These are phyloP conservation scores for Pugionium dolabratum DNA, from an alignment of 345 rosid species.

Conservation along the genomic window DNA sequence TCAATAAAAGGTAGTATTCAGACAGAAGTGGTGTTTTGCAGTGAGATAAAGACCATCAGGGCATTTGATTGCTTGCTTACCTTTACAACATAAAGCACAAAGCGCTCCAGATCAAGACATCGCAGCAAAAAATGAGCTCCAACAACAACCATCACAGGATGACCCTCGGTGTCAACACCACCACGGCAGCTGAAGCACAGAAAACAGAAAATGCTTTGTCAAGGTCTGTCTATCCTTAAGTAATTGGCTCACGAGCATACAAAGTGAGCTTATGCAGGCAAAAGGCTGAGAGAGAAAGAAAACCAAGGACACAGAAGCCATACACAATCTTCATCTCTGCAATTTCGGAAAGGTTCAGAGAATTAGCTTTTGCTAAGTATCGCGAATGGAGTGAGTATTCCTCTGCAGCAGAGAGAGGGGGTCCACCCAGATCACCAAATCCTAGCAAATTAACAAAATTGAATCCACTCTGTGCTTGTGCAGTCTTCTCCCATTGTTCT, in stretches of 20 bases:
- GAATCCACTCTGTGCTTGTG: conserved; percentile 76
- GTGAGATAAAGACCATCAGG: conserved; percentile 5
- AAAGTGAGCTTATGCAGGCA: background rate
- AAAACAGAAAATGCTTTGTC: conserved; percentile 30
- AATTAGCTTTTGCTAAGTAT: conserved; percentile 93
- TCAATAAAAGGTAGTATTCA: conserved; percentile 16
- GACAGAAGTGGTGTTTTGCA: conserved; percentile 8
- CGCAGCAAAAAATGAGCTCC: conserved; percentile 97
- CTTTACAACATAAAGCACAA: conserved; percentile 78
- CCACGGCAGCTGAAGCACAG: conserved; percentile 76
- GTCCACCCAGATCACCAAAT: conserved; percentile 88
- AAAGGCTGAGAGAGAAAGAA: conserved; percentile 19
- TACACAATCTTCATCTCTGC: conserved; percentile 99
- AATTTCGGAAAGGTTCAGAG: conserved; percentile 89
- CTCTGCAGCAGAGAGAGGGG: conserved; percentile 81
- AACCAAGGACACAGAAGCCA: conserved; percentile 37
- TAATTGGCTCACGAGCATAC: conserved; percentile 4
- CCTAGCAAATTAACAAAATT: conserved; percentile 89
- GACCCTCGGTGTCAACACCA: conserved; percentile 94
- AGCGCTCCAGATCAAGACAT: conserved; percentile 92
- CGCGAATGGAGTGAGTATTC: conserved; percentile 95
- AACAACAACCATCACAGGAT: conserved; percentile 94
- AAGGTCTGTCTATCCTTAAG: conserved; percentile 8
- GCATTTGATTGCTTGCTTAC: conserved; percentile 40
- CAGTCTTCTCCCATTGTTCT: conserved; percentile 97